A percentile compares a stretch with the other conserved stretches of the same genome.
Evolutionary conservation across 352 stramenopile genomes (phyloP).

Genomic region (Globisporangium cylindrosporum): DNA sequence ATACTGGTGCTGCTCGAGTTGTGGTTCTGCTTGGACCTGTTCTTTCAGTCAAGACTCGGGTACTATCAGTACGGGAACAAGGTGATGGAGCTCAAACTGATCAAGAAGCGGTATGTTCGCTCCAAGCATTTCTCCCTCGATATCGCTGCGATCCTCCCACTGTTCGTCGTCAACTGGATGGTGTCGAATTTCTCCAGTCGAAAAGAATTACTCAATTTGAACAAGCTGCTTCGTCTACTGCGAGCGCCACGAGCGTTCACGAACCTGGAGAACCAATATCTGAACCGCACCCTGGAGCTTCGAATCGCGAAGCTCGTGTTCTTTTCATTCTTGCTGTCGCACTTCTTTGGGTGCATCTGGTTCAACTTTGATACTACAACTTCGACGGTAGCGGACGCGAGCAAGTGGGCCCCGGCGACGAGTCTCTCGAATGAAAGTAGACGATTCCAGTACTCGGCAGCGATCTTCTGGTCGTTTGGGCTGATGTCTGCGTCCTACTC

Average conservation of each 20-base stretch:
- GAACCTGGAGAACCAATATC: constrained; percentile 36
- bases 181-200: constrained; percentile 15
- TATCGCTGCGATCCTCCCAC: constrained; percentile 33
- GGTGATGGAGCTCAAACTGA: constrained; percentile 42
- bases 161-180: constrained; percentile 53
- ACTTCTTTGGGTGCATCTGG: constrained; percentile 59
- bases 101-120: constrained; percentile 36
- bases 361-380: constrained; percentile 47
- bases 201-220: constrained; percentile 42
- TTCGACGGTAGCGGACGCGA: constrained; percentile 3
- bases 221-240: constrained; percentile 52
- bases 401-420: constrained; percentile 6
- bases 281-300: constrained; percentile 40
- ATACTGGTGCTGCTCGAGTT: constrained; percentile 38
- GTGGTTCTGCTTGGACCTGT: constrained; percentile 44
- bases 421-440: constrained; percentile 7
- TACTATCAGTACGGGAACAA: constrained; percentile 76
- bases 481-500: constrained; percentile 51
- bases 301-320: constrained; percentile 50
- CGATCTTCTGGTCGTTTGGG: constrained; percentile 59
- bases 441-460: constrained; percentile 32
- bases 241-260: constrained; percentile 18
- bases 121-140: constrained; percentile 37
- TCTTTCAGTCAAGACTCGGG: constrained; percentile 42
- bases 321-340: constrained; percentile 37